Evolutionary conservation across 805 yeast genomes (phyloP).

Genomic region (Ogataea dorogensis): DNA sequence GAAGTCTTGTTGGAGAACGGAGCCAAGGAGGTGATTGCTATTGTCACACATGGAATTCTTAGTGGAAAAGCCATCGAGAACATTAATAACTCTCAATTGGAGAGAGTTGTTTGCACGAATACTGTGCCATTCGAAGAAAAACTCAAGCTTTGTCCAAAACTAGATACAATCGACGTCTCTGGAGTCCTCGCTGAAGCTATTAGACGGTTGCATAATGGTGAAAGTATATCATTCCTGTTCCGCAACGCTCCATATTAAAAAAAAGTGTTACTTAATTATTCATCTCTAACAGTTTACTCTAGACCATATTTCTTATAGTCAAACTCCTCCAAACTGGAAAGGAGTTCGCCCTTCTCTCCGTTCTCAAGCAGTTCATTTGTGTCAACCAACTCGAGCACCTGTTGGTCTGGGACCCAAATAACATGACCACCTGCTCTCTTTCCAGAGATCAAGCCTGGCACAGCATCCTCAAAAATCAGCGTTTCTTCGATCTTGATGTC

Average conservation of each 20-base stretch:
- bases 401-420: slow-evolving; percentile 91
- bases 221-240: slow-evolving; percentile 76
- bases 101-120: slow-evolving; percentile 73
- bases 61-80: slow-evolving; percentile 73
- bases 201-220: slow-evolving; percentile 85
- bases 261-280: slow-evolving; percentile 1
- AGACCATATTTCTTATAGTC: slow-evolving; percentile 48
- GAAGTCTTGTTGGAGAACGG: slow-evolving; percentile 66
- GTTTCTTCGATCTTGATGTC: slow-evolving; percentile 74
- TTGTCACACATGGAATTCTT: slow-evolving; percentile 79
- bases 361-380: slow-evolving; percentile 48
- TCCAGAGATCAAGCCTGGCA: slow-evolving; percentile 88
- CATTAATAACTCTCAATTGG: slow-evolving; percentile 64
- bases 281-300: slow-evolving; percentile 14
- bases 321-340: slow-evolving; percentile 52
- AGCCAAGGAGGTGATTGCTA: slow-evolving; percentile 74
- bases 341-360: slow-evolving; percentile 52
- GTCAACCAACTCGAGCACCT: slow-evolving; percentile 56
- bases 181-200: slow-evolving; percentile 78
- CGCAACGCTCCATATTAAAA: slow-evolving; percentile 55
- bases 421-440: slow-evolving; percentile 78
- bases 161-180: slow-evolving; percentile 69
- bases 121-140: slow-evolving; percentile 76
- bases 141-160: slow-evolving; percentile 53
- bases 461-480: slow-evolving; percentile 91